Base-by-base conservation (phyloP, 805 yeast species). In the Starmerella stigmatis region DNA sequence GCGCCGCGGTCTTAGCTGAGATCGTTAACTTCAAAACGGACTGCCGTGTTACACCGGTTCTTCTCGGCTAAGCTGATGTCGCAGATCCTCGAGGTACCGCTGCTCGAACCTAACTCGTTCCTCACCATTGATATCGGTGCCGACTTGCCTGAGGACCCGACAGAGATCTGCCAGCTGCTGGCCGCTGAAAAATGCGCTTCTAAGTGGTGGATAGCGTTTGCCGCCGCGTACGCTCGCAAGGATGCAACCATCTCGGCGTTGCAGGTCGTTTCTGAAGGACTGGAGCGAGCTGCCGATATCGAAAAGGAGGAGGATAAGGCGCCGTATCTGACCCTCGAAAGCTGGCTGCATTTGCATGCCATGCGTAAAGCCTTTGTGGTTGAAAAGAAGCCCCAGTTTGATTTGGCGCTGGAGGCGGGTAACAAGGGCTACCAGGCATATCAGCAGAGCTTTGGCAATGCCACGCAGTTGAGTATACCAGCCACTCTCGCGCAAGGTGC, bases 81-180 rank as follows among this genome's bases (percentile, higher is more conserved):
- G 26, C 63, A 61, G 49, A 60, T 64, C 44, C 57, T 76, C 53
- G 82, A 78, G 61, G 81, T 89, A 57, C 96, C 94, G 34, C 67
- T 86, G 59, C 72, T 71, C 51, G 81, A 74, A 46, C 78, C 79
- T 47, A 83, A 81, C 56, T 94, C 86, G 64, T 82, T 85, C 50
- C 95, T 89, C 51, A 81, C 85, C 43, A 75, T 92, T 54, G 89
- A 86, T 57, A 71, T 82, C 48, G 74, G 74, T 43, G 77, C 78
- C 28, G 97, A 89, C 58, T 69, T 86, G 46, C 94, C 95, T 4
- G 94, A 84, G 19, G 95, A 89, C 61, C 84, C 95, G 4, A 72
- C 76, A 36, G 97, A 92, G 58, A 70, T 92, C 51, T 77, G 82
- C 52, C 74, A 76, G 22, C 73, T 89, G 50, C 68, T 92, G 51